Evolutionary conservation across 257 asterid genomes (phyloP).

Genomic region (Pogostemon cablin): DNA sequence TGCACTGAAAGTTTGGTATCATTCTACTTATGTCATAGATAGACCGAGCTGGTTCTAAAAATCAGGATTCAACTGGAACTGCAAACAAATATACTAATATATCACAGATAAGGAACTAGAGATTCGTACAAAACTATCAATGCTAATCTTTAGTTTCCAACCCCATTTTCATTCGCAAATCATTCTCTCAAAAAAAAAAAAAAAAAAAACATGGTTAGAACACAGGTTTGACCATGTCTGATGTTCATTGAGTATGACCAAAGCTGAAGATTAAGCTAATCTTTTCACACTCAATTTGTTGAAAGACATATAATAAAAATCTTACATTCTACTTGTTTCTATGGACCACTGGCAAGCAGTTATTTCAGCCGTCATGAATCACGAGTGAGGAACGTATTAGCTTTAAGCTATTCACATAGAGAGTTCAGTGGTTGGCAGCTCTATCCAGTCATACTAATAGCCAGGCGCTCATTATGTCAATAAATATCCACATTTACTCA

Average conservation of each 20-base stretch:
- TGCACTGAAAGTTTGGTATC: not conserved
- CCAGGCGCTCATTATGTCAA: not conserved
- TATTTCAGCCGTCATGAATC: constrained; percentile 1
- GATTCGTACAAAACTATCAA: not conserved
- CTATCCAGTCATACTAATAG: not conserved
- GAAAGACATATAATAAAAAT: not conserved
- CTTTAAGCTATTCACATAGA: not conserved
- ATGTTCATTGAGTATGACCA: constrained; percentile 5
- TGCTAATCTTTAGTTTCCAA: not conserved
- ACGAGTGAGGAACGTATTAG: constrained; percentile 11
- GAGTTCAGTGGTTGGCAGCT: not conserved
- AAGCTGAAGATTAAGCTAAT: constrained; percentile 1
- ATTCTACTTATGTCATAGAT: not conserved
- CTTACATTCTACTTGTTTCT: constrained; percentile 17
- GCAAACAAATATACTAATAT: constrained; percentile 5
- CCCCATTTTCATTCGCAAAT: not conserved
- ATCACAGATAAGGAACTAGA: constrained; percentile 23
- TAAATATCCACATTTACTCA: constrained; percentile 1
- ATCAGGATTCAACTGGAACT: constrained; percentile 7
- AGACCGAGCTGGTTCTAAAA: constrained; percentile 6
- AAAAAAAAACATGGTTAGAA: not conserved
- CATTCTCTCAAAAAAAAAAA: not conserved
- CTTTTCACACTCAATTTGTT: constrained; percentile 4
- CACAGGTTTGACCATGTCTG: not conserved
- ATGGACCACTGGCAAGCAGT: constrained; percentile 21